phyloP scores from a whole-genome alignment of 2,329 filamentous ascomycete species.

The Fusarium cicatricum region DNA sequence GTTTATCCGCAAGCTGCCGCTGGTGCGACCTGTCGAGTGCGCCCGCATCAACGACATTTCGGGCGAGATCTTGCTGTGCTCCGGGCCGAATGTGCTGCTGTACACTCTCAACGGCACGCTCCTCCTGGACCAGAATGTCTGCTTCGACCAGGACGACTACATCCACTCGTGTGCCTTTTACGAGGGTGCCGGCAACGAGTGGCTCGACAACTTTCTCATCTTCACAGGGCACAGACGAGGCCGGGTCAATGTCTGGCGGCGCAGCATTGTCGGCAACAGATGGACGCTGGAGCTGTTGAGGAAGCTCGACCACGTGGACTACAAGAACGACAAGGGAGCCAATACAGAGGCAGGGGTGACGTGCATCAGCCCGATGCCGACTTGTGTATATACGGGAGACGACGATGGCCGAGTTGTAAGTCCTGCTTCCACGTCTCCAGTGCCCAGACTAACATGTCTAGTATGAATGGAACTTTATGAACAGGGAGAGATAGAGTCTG shows the following conservation, averaged over 20 bases:
- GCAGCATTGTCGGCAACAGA: constrained; percentile 62
- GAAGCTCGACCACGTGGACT: constrained; percentile 81
- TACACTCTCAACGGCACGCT: constrained; percentile 90
- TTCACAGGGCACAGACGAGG: constrained; percentile 90
- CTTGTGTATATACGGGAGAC: constrained; percentile 90
- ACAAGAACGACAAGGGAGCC: constrained; percentile 64
- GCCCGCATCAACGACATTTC: constrained; percentile 89
- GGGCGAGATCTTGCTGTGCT: constrained; percentile 88
- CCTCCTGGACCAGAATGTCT: constrained; percentile 83
- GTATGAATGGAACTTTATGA: constrained; percentile 72
- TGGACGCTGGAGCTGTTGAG: constrained; percentile 85
- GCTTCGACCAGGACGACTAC: constrained; percentile 73
- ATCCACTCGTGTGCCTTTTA: constrained; percentile 90
- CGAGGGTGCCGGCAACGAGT: constrained; percentile 89
- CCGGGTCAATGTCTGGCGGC: constrained; percentile 80
- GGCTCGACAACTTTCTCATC: constrained; percentile 84
- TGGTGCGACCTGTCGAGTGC: constrained; percentile 69
- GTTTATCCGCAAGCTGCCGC: constrained; percentile 79
- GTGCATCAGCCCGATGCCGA: constrained; percentile 83
- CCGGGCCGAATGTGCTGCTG: constrained; percentile 75
- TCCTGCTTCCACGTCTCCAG: background rate
- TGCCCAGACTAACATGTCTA: constrained; percentile 41
- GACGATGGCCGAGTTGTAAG: constrained; percentile 87
- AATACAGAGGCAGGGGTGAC: constrained; percentile 77
- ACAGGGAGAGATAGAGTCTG: constrained; percentile 62